Conservation (phyloP, 805 yeast species). For the Zygosaccharomyces bisporus region DNA sequence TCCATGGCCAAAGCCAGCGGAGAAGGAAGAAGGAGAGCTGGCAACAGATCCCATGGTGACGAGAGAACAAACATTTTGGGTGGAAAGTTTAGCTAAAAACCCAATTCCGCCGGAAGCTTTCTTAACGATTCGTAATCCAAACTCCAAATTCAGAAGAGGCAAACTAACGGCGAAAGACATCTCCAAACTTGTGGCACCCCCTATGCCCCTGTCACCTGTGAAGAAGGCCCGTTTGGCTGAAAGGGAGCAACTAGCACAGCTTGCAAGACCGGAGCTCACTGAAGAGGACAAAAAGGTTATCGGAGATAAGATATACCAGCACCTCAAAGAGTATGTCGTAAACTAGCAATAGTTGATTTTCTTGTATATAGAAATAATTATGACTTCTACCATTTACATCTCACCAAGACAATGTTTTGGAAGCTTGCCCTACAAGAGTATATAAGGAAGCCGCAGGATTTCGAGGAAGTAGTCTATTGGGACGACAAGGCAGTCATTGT, state of each 20-base stretch:
- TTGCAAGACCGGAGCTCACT: slow-evolving; percentile 40
- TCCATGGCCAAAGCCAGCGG: slow-evolving; percentile 70
- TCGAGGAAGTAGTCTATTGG: slow-evolving; percentile 41
- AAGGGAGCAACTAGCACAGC: slow-evolving; percentile 43
- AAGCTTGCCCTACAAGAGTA: slow-evolving; percentile 47
- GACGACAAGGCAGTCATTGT: slow-evolving; percentile 56
- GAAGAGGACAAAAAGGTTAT: slow-evolving; percentile 44
- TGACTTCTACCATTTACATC: background rate
- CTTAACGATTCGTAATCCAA: slow-evolving; percentile 68
- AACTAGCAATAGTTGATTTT: slow-evolving; percentile 2
- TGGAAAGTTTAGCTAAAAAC: slow-evolving; percentile 58
- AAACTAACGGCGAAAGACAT: slow-evolving; percentile 60
- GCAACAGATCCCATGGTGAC: slow-evolving; percentile 56
- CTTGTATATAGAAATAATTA: slow-evolving; percentile 13
- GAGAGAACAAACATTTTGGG: slow-evolving; percentile 70
- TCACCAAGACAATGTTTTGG: slow-evolving; percentile 42
- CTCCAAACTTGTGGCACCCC: slow-evolving; percentile 60
- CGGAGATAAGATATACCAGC: slow-evolving; percentile 35
- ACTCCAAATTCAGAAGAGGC: slow-evolving; percentile 63
- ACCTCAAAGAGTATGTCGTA: slow-evolving; percentile 15
- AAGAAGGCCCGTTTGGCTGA: slow-evolving; percentile 62
- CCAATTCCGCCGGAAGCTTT: slow-evolving; percentile 69
- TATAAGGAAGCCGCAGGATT: slow-evolving; percentile 44
- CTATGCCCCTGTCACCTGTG: slow-evolving; percentile 68
- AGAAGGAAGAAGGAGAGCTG: slow-evolving; percentile 50